These are phyloP conservation scores for Macadamia integrifolia DNA, from an alignment of 164 flowering plant species.

Conservation along the genomic window DNA sequence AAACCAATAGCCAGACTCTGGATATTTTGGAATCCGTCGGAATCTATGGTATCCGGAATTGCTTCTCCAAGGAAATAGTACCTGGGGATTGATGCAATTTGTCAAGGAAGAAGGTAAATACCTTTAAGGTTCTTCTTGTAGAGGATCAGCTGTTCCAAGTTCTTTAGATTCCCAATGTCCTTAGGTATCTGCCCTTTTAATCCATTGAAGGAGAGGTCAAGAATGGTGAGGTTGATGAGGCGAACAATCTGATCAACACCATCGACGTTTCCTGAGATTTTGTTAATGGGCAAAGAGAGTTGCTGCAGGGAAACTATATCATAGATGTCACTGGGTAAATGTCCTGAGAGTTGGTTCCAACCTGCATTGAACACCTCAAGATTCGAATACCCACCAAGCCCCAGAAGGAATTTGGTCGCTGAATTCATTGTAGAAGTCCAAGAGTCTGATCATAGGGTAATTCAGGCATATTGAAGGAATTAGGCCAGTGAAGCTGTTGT, in stretches of 20 bases:
- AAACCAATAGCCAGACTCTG: constrained; percentile 44
- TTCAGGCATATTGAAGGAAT: constrained; percentile 30
- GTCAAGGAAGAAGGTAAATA: constrained; percentile 42
- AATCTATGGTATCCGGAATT: constrained; percentile 28
- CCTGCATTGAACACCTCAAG: constrained; percentile 44
- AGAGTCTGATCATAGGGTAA: constrained; percentile 9
- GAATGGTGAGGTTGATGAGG: constrained; percentile 30
- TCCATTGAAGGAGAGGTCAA: constrained; percentile 40
- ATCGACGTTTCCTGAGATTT: constrained; percentile 30
- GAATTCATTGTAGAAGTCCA: constrained; percentile 56
- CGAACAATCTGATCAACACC: constrained; percentile 11
- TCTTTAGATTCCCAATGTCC: constrained; percentile 37
- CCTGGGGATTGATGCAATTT: constrained; percentile 32
- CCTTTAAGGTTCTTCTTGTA: constrained; percentile 43
- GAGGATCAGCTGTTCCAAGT: constrained; percentile 35
- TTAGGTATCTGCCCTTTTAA: constrained; percentile 35
- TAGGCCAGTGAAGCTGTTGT: constrained; percentile 41
- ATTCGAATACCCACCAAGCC: constrained; percentile 16
- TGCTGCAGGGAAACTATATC: constrained; percentile 21
- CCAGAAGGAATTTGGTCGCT: constrained; percentile 30
- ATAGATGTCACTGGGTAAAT: constrained; percentile 40
- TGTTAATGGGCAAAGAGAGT: constrained; percentile 39
- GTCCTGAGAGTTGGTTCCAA: constrained; percentile 39
- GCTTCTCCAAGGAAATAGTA: constrained; percentile 32
- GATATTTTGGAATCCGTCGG: constrained; percentile 39